Evolutionary conservation across 768 basidiomycete species (phyloP), one percentile per base, ranked within the genome.

Genomic region (Porpolomopsis calyptriformis): DNA sequence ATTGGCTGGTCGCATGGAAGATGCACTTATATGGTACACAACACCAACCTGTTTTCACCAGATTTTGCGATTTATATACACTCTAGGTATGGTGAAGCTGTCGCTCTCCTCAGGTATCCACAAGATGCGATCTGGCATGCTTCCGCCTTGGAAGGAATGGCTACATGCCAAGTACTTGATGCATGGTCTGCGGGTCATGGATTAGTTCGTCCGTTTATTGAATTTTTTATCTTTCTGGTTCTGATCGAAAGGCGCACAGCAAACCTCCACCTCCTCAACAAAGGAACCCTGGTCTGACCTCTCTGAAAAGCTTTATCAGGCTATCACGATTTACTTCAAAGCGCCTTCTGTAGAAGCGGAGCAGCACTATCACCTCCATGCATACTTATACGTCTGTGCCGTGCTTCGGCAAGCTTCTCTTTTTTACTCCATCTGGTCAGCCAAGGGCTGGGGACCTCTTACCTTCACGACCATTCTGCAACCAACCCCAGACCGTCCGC

Each of bases 91-190:
- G 76, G 78, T 43, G 92, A 98, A 67, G 84, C 91, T 10, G 64
- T 90, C 14, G 73, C 73, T 25, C 60, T 86, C n/a, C 80, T 90
- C 54, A 86, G 82, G 61, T 69, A 70, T 1, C 72, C 78, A 6
- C 77, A 79, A 46, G 94, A 97, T 61, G 64, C 75, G 19, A 70
- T 85, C 22, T 99, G 94, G 94, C 85, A 92, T 59, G 94, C 89
- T 0, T 80, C 84, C 10, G 80, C 82, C 0, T 67, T 89, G 37
- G 96, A 99, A 66, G 89, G 90, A 3, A 61, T 92, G 54, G 86
- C 85, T 1, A 85, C 85, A 2, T 70, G 84, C 23, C 71, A 78
- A 7, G 69, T 94, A 9, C 69, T 96, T 16, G 90, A 94, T 48
- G 81, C 84, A 6, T 97, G 91, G 90, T 72, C 81, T 20, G 69